Percentiles rank a stretch among this genome's conserved stretches.
phyloP scores from a whole-genome alignment of 1,284 basidiomycete species.

The Pholiota adiposa region DNA sequence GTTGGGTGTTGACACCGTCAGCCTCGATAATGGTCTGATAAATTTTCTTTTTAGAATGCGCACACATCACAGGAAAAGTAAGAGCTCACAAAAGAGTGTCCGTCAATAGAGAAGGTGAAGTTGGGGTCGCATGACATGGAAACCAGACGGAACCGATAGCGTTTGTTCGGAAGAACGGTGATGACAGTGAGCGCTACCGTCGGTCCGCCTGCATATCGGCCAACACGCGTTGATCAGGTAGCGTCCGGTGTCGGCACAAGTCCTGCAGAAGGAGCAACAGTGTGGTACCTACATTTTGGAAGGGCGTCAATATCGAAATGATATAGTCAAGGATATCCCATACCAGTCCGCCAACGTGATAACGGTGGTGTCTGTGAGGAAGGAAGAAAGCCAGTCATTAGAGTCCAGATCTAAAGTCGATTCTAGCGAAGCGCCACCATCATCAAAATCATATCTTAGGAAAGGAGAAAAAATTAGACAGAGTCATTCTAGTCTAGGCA shows the following conservation, averaged over 20 bases:
- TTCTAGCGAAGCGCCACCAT: slow-evolving; percentile 25
- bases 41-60: neutral
- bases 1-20: slow-evolving; percentile 47
- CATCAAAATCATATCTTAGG: slow-evolving; percentile 34
- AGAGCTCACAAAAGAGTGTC: slow-evolving; percentile 21
- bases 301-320: slow-evolving; percentile 1
- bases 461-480: neutral
- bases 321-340: neutral
- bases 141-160: slow-evolving; percentile 58
- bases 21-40: slow-evolving; percentile 51
- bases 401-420: neutral
- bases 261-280: slow-evolving; percentile 13
- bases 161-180: slow-evolving; percentile 30
- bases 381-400: neutral
- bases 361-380: slow-evolving; percentile 33
- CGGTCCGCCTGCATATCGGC: slow-evolving; percentile 39
- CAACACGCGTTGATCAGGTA: slow-evolving; percentile 45
- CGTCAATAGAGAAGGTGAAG: slow-evolving; percentile 40
- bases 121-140: slow-evolving; percentile 45
- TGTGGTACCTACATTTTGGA: slow-evolving; percentile 26
- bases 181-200: slow-evolving; percentile 35
- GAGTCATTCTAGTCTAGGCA: neutral
- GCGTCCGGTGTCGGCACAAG: slow-evolving; percentile 26
- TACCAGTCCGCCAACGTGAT: slow-evolving; percentile 44
- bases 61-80: slow-evolving; percentile 8